phyloP scores from a whole-genome alignment of 768 basidiomycete species.

The Mycena haematopus region DNA sequence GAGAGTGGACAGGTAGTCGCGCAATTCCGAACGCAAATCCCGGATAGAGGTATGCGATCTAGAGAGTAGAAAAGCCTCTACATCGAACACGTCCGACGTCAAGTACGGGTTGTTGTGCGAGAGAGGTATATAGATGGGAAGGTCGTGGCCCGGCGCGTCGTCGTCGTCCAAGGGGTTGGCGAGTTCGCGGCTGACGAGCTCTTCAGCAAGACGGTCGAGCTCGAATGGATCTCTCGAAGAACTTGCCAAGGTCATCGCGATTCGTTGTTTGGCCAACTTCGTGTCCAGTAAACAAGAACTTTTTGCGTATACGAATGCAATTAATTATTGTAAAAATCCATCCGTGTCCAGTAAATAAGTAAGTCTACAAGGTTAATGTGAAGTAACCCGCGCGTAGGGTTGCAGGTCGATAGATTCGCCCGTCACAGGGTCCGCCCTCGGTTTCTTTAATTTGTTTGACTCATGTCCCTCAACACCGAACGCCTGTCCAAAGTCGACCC shows the following conservation, averaged over 20 bases:
- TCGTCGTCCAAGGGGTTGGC: constrained; percentile 27
- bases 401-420: not conserved
- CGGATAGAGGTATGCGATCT: constrained; percentile 84
- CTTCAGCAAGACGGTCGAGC: constrained; percentile 75
- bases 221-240: constrained; percentile 60
- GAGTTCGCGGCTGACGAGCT: constrained; percentile 67
- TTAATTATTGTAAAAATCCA: too few relatives aligned
- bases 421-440: not conserved
- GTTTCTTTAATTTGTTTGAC: not conserved
- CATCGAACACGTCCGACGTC: constrained; percentile 70
- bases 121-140: constrained; percentile 73
- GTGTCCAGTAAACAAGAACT: not conserved
- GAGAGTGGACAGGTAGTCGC: constrained; percentile 81
- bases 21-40: constrained; percentile 86
- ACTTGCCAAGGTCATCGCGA: constrained; percentile 2
- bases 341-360: not conserved
- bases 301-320: too few relatives aligned
- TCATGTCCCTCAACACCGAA: constrained; percentile 40
- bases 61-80: constrained; percentile 88
- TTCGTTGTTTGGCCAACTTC: not conserved
- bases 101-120: constrained; percentile 83
- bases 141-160: constrained; percentile 44
- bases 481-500: constrained; percentile 43
- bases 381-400: constrained; percentile 1
- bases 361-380: not conserved